Evolutionary conservation across 2,329 filamentous ascomycete species (phyloP).

Genomic region (Sclerotinia nivalis): DNA sequence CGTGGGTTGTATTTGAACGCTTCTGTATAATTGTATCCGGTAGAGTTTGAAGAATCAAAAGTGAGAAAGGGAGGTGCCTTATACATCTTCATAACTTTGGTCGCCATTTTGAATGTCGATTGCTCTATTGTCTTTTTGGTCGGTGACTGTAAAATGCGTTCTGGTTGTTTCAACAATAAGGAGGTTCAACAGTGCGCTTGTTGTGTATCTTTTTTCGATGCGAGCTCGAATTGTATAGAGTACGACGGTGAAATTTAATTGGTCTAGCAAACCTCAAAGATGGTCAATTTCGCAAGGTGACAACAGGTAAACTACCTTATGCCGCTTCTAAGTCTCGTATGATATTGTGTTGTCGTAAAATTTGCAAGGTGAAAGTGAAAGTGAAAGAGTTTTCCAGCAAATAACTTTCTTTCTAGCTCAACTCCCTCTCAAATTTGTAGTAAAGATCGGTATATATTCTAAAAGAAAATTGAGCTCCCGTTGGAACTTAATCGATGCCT

Average conservation of each 20-base stretch:
- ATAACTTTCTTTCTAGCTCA: slow-evolving; percentile 20
- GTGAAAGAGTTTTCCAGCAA: slow-evolving; percentile 10
- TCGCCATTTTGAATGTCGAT: slow-evolving; percentile 8
- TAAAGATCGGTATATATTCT: slow-evolving; percentile 33
- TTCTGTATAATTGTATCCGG: background rate
- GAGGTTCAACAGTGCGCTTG: background rate
- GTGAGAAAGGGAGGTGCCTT: background rate
- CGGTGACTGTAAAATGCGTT: background rate
- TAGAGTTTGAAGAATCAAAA: background rate
- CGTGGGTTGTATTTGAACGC: slow-evolving; percentile 14
- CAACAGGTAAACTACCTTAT: slow-evolving; percentile 5
- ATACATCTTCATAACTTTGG: slow-evolving; percentile 17
- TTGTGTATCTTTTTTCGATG: background rate
- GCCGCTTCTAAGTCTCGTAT: background rate
- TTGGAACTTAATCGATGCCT: slow-evolving; percentile 33
- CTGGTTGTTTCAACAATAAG: background rate
- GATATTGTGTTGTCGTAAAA: background rate
- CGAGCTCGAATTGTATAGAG: background rate
- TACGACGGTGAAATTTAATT: background rate
- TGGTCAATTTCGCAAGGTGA: background rate
- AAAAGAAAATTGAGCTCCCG: slow-evolving; percentile 34
- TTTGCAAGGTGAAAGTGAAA: background rate
- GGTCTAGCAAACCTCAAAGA: background rate
- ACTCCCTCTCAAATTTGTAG: slow-evolving; percentile 22
- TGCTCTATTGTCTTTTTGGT: background rate